Evolutionary conservation across 1,284 basidiomycete species (phyloP), one percentile per base, ranked within the genome.

Genomic region (Tilletia horrida): DNA sequence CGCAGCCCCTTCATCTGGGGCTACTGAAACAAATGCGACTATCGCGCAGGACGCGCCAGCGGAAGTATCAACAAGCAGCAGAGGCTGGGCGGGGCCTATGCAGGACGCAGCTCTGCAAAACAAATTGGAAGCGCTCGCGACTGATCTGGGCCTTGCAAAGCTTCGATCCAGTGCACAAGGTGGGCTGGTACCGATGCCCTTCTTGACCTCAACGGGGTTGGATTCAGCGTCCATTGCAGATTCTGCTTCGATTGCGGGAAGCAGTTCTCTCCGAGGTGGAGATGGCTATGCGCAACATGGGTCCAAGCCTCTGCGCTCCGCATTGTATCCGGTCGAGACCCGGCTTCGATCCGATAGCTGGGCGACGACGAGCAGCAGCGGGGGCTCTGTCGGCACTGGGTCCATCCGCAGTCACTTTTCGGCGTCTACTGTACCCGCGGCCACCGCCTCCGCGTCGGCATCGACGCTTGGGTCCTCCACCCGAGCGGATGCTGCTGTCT

Each of bases 131-230:
- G 35, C 45, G 16, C 45, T 48, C 16, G 75, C 72, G 23, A 69
- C 73, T 3, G 69, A 76, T 66, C 65, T 77, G 3, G 77, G 76
- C 7, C 72, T 79, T 13, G 69, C 74, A 62, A 74, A 76, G 64
- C 68, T 79, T 3, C 72, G 71, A 29, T 62, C 70, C 6, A 73
- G 67, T 40, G 68, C 74, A 16, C 68, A 59, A n/a, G 55, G 55
- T 9, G 55, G 55, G 27, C 31, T 59, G 29, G 55, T 59, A 7
- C 55, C 55, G 3, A 9, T 59, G 21, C 25, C 50, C 21, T 55
- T 55, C 50, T 27, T 25, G 50, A 27, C 50, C 35, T 40, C 35
- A 11, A 6, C 35, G 11, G 35, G 35, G 11, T 40, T 40, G 35
- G 35, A 40, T 11, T 40, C 35, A 40, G 35, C 35, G 11, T 40